Evolutionary conservation across 176 grass and related monocot species (phyloP).

Genomic region (Musa beccarii): DNA sequence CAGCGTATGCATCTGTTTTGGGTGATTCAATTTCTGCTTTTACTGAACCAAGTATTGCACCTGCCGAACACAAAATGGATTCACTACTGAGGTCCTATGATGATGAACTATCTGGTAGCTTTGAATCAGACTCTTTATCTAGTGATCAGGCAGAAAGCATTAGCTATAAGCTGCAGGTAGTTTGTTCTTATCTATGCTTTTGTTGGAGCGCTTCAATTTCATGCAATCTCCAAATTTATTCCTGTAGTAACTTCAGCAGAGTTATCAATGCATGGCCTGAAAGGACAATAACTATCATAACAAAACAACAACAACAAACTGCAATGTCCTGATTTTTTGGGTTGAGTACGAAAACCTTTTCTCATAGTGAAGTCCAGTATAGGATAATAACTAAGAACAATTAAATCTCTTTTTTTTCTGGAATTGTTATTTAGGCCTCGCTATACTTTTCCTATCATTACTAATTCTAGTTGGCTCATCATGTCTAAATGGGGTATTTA

Average conservation of each 20-base stretch:
- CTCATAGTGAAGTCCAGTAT: too few relatives aligned
- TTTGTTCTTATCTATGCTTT: neutral
- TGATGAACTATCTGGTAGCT: constrained; percentile 30
- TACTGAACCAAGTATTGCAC: constrained; percentile 41
- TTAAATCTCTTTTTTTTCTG: too few relatives aligned
- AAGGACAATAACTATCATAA: too few relatives aligned
- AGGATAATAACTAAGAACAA: too few relatives aligned
- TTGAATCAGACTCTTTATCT: constrained; percentile 7
- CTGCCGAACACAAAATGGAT: constrained; percentile 43
- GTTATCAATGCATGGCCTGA: neutral
- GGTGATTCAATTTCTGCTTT: constrained; percentile 35
- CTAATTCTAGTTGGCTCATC: too few relatives aligned
- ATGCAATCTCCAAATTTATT: neutral
- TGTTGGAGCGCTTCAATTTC: neutral
- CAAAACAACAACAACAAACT: too few relatives aligned
- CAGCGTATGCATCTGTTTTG: constrained; percentile 47
- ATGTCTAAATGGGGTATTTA: too few relatives aligned
- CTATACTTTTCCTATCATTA: too few relatives aligned
- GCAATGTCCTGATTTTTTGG: too few relatives aligned
- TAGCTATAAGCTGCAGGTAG: constrained; percentile 1
- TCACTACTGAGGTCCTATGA: constrained; percentile 28
- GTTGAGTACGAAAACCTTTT: too few relatives aligned
- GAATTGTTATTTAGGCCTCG: too few relatives aligned
- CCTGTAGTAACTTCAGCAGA: neutral
- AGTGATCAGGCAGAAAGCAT: constrained; percentile 25